Conservation (phyloP, 1,139 yeast species). For the Magnusiomyces fungicola region DNA sequence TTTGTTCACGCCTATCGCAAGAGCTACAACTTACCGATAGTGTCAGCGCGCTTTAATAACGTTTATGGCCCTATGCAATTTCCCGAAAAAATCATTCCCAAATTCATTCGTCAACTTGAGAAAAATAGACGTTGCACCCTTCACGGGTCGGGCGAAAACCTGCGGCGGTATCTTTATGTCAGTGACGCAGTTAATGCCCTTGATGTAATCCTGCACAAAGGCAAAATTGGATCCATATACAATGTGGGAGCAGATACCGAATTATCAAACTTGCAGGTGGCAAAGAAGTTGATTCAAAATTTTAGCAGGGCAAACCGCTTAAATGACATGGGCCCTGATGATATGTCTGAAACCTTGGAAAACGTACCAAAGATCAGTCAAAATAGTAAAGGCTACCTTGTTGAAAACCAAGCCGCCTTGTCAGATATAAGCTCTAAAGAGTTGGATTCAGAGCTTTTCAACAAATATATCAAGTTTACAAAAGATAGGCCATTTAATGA, state of each 20-base stretch:
- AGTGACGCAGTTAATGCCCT: slow-evolving; percentile 44
- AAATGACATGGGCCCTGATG: too few relatives aligned
- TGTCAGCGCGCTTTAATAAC: slow-evolving; percentile 46
- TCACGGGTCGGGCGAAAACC: slow-evolving; percentile 47
- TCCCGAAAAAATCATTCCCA: slow-evolving; percentile 52
- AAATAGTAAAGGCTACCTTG: neutral
- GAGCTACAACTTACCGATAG: slow-evolving; percentile 41
- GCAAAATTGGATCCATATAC: slow-evolving; percentile 35
- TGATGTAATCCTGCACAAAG: slow-evolving; percentile 32
- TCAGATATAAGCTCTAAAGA: neutral
- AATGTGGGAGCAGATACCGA: slow-evolving; percentile 46
- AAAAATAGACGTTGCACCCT: slow-evolving; percentile 28
- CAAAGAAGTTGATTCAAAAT: slow-evolving; percentile 25
- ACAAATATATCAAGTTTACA: slow-evolving; percentile 31
- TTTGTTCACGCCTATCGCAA: slow-evolving; percentile 42
- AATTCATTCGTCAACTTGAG: slow-evolving; percentile 30
- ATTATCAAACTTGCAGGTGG: slow-evolving; percentile 36
- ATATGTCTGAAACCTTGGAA: slow-evolving; percentile 12
- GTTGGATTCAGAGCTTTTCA: slow-evolving; percentile 1
- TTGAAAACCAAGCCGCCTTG: neutral
- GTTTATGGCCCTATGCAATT: slow-evolving; percentile 51
- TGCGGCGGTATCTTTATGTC: slow-evolving; percentile 44
- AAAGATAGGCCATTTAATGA: slow-evolving; percentile 50
- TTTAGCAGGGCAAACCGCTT: too few relatives aligned
- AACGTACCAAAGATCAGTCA: slow-evolving; percentile 17